Base-by-base conservation (phyloP, 2,329 filamentous ascomycete species). In the Gnomoniopsis sp. region DNA sequence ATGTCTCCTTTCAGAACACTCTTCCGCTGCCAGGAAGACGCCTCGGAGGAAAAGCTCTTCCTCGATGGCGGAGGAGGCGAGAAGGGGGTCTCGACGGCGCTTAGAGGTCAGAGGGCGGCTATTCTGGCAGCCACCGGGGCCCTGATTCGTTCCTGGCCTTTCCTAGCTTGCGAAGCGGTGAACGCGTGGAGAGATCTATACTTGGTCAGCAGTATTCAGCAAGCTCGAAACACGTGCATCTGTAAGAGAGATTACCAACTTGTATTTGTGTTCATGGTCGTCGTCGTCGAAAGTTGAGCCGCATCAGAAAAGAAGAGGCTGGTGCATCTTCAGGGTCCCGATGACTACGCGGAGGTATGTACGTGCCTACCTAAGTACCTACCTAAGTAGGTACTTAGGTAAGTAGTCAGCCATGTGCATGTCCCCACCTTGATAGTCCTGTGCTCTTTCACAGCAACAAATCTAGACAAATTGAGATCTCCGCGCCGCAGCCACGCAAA, bases 51-150 rank as follows among this genome's bases (percentile, higher is more conserved):
- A 12, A 6, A 22, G 48, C 33, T 14, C n/a, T 52, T 56, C 53
- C 6, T 34, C 52, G 57, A 49, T 38, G 47, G 26, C 14, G 43
- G 47, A 48, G 57, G 7, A 57, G 49, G 34, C 47, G n/a, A 23
- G 34, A 46, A 12, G 50, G 33, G 34, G 30, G 52, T 51, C 48
- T 36, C 6, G 43, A 7, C 33, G 57, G 60, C 60, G 60, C 57
- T 60, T 60, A 51, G 36, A 54, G 38, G 57, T 36, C 36, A 47
- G 53, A 38, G 17, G 60, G 60, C 60, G 60, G 57, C 58, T 62
- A 62, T 55, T 57, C 36, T 22, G 23, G 33, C 23, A 4, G 26
- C 26, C 26, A 30, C 26, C 26, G 26, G 8, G 30, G 21, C 50
- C 34, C 50, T 62, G 60, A 60, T 62, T 62, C 56, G 53, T 49